These are phyloP conservation scores for Scleroderma bovista DNA, from an alignment of 768 basidiomycete species.

Conservation along the genomic window DNA sequence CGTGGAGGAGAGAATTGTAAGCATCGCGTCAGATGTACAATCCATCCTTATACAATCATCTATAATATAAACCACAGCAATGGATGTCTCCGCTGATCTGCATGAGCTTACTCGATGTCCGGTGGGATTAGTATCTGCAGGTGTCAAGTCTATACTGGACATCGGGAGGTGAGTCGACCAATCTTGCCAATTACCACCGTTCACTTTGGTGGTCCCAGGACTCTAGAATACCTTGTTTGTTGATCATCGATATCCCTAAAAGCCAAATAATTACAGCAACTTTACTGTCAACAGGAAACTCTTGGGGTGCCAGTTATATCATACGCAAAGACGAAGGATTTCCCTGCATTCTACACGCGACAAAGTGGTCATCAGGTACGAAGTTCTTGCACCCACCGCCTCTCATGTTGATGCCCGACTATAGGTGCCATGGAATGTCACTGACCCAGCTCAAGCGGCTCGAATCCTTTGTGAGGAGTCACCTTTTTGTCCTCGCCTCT, in stretches of 20 bases:
- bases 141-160: conserved; percentile 92
- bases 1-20: conserved; percentile 64
- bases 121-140: conserved; percentile 88
- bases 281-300: conserved; percentile 61
- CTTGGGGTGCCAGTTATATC: conserved; percentile 88
- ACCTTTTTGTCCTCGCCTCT: neutral
- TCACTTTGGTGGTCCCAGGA: conserved; percentile 37
- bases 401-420: neutral
- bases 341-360: conserved; percentile 92
- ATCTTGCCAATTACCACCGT: neutral
- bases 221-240: conserved; percentile 71
- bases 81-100: conserved; percentile 95
- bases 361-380: conserved; percentile 74
- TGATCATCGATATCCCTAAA: neutral
- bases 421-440: conserved; percentile 77
- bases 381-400: neutral
- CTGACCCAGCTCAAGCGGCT: conserved; percentile 63
- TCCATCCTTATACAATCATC: neutral
- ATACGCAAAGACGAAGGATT: conserved; percentile 69
- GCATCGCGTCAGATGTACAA: conserved; percentile 14
- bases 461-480: conserved; percentile 59
- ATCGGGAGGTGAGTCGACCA: conserved; percentile 57
- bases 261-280: neutral
- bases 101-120: conserved; percentile 85
- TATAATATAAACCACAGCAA: conserved; percentile 44